Percentiles rank a stretch among this genome's conserved stretches.
phyloP scores from a whole-genome alignment of 306 rosid genomes.

The Malus fusca region DNA sequence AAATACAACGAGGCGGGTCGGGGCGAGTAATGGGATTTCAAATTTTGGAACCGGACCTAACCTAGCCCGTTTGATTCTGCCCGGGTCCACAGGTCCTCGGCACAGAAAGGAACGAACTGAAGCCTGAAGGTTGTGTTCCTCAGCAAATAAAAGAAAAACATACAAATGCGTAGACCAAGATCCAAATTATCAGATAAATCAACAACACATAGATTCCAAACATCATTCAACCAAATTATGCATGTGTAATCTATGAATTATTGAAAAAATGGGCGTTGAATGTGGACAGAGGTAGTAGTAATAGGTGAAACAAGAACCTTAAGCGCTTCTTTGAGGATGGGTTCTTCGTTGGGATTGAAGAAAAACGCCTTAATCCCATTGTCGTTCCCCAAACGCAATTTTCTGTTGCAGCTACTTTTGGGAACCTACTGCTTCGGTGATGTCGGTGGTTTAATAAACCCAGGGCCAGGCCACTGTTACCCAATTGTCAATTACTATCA shows the following conservation, averaged over 20 bases:
- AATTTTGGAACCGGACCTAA: no score
- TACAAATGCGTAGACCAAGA: neutral
- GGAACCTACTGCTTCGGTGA: neutral
- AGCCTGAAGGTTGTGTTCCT: no score
- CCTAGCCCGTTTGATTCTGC: no score
- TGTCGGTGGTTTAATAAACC: conserved; percentile 5
- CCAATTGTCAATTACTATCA: neutral
- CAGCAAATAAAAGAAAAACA: neutral
- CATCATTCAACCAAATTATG: neutral
- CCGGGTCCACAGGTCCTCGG: no score
- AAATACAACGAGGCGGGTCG: no score
- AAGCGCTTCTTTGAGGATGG: conserved; percentile 55
- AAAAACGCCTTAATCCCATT: conserved; percentile 39
- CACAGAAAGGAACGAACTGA: no score
- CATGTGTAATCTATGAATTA: neutral
- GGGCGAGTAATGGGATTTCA: no score
- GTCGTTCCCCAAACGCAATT: conserved; percentile 6
- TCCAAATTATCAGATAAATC: neutral
- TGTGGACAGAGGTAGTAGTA: neutral
- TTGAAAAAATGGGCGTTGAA: neutral
- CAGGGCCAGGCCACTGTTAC: conserved; percentile 10
- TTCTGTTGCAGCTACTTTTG: neutral
- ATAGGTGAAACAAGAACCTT: conserved; percentile 16
- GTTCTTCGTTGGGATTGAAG: conserved; percentile 63
- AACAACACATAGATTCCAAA: neutral